Evolutionary conservation across 2,329 filamentous ascomycete genomes (phyloP).

Genomic region (Penicillium sp.): DNA sequence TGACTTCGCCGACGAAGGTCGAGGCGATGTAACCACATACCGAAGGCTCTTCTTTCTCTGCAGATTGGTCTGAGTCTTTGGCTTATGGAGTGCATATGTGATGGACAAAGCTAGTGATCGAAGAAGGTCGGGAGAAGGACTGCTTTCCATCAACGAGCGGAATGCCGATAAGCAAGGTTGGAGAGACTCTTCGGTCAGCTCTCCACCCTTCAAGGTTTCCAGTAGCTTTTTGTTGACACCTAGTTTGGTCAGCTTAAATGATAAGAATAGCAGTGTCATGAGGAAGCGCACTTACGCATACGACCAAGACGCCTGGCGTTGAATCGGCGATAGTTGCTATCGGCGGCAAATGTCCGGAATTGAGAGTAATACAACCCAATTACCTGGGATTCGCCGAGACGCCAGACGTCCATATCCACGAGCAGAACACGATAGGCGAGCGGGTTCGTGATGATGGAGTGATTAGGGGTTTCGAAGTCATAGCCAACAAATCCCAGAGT

Average conservation of each 20-base stretch:
- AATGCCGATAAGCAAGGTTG: constrained; percentile 76
- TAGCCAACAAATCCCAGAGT: constrained; percentile 88
- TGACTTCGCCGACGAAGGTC: constrained; percentile 36
- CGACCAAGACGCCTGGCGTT: constrained; percentile 81
- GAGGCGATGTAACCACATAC: constrained; percentile 31
- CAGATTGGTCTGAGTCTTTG: constrained; percentile 41
- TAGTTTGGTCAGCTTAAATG: constrained; percentile 38
- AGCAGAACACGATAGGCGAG: constrained; percentile 88
- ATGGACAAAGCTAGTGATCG: constrained; percentile 87
- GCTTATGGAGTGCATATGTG: constrained; percentile 81
- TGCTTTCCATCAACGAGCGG: constrained; percentile 73
- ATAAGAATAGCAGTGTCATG: background rate
- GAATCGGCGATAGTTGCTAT: constrained; percentile 88
- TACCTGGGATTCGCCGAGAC: constrained; percentile 70
- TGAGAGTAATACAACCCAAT: constrained; percentile 92
- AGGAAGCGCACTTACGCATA: constrained; percentile 67
- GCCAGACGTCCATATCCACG: constrained; percentile 92
- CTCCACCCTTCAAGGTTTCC: constrained; percentile 84
- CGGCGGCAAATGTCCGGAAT: constrained; percentile 81
- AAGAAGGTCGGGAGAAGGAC: constrained; percentile 79
- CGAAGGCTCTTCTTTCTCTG: constrained; percentile 48
- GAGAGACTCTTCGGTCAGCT: constrained; percentile 68
- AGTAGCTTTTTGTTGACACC: constrained; percentile 86
- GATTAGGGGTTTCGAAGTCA: constrained; percentile 71
- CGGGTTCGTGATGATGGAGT: constrained; percentile 93